phyloP scores from a whole-genome alignment of 768 basidiomycete species.

The Rhodotorula sphaerocarpa region DNA sequence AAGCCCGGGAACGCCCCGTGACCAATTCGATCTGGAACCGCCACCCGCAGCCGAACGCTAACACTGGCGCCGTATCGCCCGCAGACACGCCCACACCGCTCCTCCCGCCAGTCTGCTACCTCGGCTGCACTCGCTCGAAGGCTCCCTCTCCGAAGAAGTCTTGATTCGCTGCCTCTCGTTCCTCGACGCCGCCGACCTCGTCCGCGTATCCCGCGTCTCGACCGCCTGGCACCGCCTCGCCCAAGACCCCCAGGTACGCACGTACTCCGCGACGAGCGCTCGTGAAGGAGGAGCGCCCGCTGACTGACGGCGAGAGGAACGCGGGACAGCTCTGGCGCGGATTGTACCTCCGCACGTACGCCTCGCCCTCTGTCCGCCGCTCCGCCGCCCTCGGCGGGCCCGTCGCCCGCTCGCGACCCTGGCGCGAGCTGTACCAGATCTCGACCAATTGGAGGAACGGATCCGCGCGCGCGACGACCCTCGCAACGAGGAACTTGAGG shows the following conservation, averaged over 20 bases:
- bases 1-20: too few relatives aligned
- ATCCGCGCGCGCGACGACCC: slow-evolving; percentile 1
- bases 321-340: slow-evolving; percentile 19
- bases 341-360: slow-evolving; percentile 23
- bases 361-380: background rate
- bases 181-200: slow-evolving; percentile 19
- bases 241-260: slow-evolving; percentile 28
- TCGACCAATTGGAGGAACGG: slow-evolving; percentile 29
- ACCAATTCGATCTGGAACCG: too few relatives aligned
- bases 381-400: background rate
- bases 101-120: background rate
- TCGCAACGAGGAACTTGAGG: slow-evolving; percentile 5
- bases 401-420: slow-evolving; percentile 1
- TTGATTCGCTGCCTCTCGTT: slow-evolving; percentile 27
- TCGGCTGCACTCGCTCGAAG: slow-evolving; percentile 21
- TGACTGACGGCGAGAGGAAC: too few relatives aligned
- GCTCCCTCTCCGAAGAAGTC: slow-evolving; percentile 26
- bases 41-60: too few relatives aligned
- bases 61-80: too few relatives aligned
- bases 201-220: slow-evolving; percentile 14
- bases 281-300: background rate
- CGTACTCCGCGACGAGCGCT: too few relatives aligned
- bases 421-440: slow-evolving; percentile 30
- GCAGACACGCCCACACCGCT: too few relatives aligned
- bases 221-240: slow-evolving; percentile 25